Evolutionary conservation across 2,329 filamentous ascomycete species (phyloP).

Genomic region (Hypoxylon sp.): DNA sequence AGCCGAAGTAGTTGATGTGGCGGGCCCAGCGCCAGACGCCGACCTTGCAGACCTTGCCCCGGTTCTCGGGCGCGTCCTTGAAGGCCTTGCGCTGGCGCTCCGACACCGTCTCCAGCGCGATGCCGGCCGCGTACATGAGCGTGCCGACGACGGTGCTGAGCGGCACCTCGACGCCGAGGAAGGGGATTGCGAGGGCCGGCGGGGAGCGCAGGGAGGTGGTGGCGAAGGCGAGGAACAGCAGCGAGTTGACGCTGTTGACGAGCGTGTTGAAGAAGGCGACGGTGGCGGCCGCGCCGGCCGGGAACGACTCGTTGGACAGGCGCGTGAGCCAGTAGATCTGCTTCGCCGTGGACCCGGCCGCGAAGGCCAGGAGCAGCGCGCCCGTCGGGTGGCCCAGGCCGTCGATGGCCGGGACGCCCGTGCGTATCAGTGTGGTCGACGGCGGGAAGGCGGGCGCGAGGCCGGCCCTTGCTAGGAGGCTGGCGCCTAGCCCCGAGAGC

Average conservation of each 20-base stretch:
- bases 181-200: constrained; percentile 29
- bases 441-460: constrained; percentile 58
- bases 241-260: constrained; percentile 66
- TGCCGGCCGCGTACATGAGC: constrained; percentile 63
- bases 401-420: constrained; percentile 52
- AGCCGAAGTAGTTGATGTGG: constrained; percentile 59
- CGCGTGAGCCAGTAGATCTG: constrained; percentile 66
- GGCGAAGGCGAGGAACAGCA: constrained; percentile 64
- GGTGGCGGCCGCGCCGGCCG: constrained; percentile 55
- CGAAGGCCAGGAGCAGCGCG: constrained; percentile 66
- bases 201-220: constrained; percentile 57
- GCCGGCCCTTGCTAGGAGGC: constrained; percentile 61
- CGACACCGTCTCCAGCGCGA: constrained; percentile 65
- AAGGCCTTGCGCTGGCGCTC: constrained; percentile 67
- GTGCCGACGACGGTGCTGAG: constrained; percentile 61
- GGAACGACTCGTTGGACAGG: constrained; percentile 65
- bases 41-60: constrained; percentile 55
- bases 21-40: constrained; percentile 57
- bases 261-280: constrained; percentile 66
- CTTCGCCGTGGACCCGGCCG: constrained; percentile 64
- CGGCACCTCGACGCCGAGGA: constrained; percentile 49
- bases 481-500: constrained; percentile 57
- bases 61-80: constrained; percentile 55
- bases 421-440: constrained; percentile 49
- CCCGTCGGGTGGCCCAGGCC: constrained; percentile 58